phyloP scores from a whole-genome alignment of 768 basidiomycete genomes.

The Mycena maculata region DNA sequence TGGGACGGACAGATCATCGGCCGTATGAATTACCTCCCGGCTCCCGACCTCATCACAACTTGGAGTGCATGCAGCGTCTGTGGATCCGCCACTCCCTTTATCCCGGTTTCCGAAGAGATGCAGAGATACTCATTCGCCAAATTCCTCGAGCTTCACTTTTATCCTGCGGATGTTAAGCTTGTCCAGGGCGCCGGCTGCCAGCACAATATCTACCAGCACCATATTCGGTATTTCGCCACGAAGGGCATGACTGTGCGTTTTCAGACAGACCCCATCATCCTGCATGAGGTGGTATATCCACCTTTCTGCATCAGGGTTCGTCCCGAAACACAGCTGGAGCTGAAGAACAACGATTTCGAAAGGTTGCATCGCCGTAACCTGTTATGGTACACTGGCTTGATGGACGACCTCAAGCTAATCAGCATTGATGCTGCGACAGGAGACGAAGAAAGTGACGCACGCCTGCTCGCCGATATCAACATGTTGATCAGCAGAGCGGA shows the following conservation, averaged over 20 bases:
- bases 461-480: constrained; percentile 72
- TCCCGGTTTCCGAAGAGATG: constrained; percentile 91
- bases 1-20: constrained; percentile 85
- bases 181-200: constrained; percentile 91
- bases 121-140: constrained; percentile 95
- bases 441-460: constrained; percentile 76
- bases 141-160: constrained; percentile 96
- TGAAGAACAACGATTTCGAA: constrained; percentile 94
- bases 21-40: constrained; percentile 61
- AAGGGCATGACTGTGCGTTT: constrained; percentile 90
- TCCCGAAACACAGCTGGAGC: constrained; percentile 86
- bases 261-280: constrained; percentile 82
- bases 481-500: constrained; percentile 78
- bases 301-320: constrained; percentile 87
- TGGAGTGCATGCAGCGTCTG: constrained; percentile 90
- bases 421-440: constrained; percentile 84
- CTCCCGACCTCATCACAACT: constrained; percentile 86
- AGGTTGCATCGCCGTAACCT: constrained; percentile 77
- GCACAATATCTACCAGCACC: constrained; percentile 94
- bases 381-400: constrained; percentile 78
- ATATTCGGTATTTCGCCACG: constrained; percentile 89
- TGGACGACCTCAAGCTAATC: constrained; percentile 82
- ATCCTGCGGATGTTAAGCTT: constrained; percentile 86
- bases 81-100: constrained; percentile 85
- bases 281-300: constrained; percentile 92